Evolutionary conservation across 2,329 filamentous ascomycete genomes (phyloP), one percentile per base, ranked within the genome.

Genomic region (Tolypocladium tropicale): DNA sequence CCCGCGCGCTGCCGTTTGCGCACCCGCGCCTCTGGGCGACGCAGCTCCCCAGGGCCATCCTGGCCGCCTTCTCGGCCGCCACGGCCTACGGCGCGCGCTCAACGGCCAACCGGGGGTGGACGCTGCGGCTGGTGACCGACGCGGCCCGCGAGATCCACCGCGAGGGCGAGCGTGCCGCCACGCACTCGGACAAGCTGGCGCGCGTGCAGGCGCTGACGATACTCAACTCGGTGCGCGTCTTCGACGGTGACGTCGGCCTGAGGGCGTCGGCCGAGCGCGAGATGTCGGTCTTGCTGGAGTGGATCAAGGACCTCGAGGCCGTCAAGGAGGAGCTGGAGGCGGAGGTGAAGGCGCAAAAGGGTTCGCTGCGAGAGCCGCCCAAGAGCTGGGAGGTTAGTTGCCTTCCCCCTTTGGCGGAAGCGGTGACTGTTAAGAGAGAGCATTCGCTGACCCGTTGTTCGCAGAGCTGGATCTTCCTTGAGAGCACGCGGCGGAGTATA

Each of bases 241-340:
- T 76, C 53, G 74, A 77, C 43, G 76, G 74, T 0, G 74, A 78
- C 53, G 56, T 77, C 4, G 60, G 64, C 5, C 62, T 77, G 49
- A 62, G 70, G 23, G 68, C 73, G 2, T 66, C 75, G n/a, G 72
- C 68, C 0, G 73, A 77, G 58, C 63, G 70, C 39, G 74, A 76
- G 53, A 60, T 68, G 59, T 56, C 61, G 11, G 61, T 74, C 21
- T 52, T 75, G 21, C 53, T 70, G 53, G 58, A 60, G 4, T 78
- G 76, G 75, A 53, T 69, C 18, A 60, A 59, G 32, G 71, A 72
- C 1, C 65, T 78, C 14, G 60, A 61, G 12, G 60, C 60, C 28
- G 30, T 72, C 23, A 67, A 63, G 51, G 63, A 68, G 14, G 70
- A 75, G 54, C 59, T 77, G 37, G 68, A 72, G 49, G 50, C 37